Evolutionary conservation across 169 alveolate genomes (phyloP).

Genomic region (Eimeria praecox): DNA sequence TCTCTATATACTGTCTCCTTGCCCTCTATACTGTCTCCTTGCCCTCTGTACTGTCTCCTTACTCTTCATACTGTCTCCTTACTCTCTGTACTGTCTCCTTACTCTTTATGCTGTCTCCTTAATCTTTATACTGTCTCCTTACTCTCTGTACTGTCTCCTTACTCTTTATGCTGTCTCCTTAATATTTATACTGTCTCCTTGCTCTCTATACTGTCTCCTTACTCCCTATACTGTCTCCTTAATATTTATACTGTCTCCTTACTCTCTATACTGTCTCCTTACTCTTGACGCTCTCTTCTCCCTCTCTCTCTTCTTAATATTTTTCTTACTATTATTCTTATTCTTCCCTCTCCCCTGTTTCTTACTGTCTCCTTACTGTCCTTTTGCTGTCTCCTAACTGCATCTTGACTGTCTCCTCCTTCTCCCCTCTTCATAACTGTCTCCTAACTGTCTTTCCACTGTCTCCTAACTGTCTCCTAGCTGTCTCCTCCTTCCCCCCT

Average conservation of each 20-base stretch:
- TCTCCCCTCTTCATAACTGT: neutral
- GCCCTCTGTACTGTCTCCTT: conserved; percentile 23
- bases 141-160: neutral
- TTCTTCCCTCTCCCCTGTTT: neutral
- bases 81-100: neutral
- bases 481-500: neutral
- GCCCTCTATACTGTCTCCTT: neutral
- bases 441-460: neutral
- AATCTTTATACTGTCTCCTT: conserved; percentile 1
- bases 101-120: no score
- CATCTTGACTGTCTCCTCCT: neutral
- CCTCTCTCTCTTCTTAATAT: no score
- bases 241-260: conserved; percentile 1
- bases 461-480: neutral
- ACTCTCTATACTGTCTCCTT: neutral
- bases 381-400: no score
- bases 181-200: conserved; percentile 1
- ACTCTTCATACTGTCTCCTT: neutral
- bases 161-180: neutral
- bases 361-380: no score
- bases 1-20: neutral
- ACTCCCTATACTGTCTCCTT: neutral
- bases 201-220: neutral
- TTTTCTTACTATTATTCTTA: neutral
- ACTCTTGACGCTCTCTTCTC: neutral